phyloP scores from a whole-genome alignment of 2,329 filamentous ascomycete species.

The Neonectria magnoliae region DNA sequence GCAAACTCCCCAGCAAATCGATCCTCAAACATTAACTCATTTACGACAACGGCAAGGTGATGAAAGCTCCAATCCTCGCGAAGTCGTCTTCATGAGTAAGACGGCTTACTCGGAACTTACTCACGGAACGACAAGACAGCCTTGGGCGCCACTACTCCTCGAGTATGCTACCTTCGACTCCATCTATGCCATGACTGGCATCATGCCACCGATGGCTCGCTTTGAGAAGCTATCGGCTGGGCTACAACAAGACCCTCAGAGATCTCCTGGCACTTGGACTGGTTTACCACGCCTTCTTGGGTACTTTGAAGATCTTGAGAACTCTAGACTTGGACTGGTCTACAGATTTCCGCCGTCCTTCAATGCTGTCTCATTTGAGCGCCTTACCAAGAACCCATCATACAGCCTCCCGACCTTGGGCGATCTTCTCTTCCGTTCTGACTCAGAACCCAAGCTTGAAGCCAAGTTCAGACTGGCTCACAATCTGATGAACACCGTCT shows the following conservation, averaged over 20 bases:
- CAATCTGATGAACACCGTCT: slow-evolving; percentile 77
- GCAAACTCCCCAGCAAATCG: slow-evolving; percentile 69
- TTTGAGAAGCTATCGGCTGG: slow-evolving; percentile 71
- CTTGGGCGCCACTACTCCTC: slow-evolving; percentile 69
- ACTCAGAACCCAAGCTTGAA: slow-evolving; percentile 74
- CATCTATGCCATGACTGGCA: slow-evolving; percentile 70
- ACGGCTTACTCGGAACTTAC: slow-evolving; percentile 62
- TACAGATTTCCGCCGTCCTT: slow-evolving; percentile 78
- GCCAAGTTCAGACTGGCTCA: slow-evolving; percentile 80
- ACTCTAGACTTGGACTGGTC: slow-evolving; percentile 77
- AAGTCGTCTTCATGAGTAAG: slow-evolving; percentile 62
- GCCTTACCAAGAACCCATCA: slow-evolving; percentile 58
- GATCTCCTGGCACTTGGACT: slow-evolving; percentile 66
- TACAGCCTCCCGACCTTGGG: slow-evolving; percentile 64
- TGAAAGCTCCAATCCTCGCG: slow-evolving; percentile 49
- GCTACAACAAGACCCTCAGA: slow-evolving; percentile 63
- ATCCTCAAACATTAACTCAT: slow-evolving; percentile 63
- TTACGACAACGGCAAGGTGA: slow-evolving; percentile 54
- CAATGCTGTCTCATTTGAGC: slow-evolving; percentile 65
- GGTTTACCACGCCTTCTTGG: slow-evolving; percentile 70
- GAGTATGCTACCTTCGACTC: slow-evolving; percentile 75
- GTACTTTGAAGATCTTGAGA: slow-evolving; percentile 79
- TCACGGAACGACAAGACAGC: slow-evolving; percentile 52
- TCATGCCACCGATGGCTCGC: slow-evolving; percentile 71
- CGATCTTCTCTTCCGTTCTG: slow-evolving; percentile 62